A percentile compares a stretch with the other conserved stretches of the same genome.
phyloP scores from a whole-genome alignment of 2,329 filamentous ascomycete species.

The Fusarium verticillioides region DNA sequence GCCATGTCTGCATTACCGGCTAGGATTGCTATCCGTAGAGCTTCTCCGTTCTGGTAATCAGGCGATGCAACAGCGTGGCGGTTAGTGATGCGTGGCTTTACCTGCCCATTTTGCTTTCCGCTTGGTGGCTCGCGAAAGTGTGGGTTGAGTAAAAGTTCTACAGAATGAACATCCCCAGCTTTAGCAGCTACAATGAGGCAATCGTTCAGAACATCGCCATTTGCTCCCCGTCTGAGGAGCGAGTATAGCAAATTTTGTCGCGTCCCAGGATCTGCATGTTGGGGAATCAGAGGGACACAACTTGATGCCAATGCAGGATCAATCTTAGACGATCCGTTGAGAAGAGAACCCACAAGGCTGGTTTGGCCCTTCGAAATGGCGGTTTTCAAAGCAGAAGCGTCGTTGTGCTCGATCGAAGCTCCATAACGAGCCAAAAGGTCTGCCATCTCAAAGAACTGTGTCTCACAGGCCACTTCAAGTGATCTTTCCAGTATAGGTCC shows the following conservation, averaged over 20 bases:
- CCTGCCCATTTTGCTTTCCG: conserved; percentile 31
- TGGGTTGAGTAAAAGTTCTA: conserved; percentile 61
- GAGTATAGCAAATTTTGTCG: conserved; percentile 57
- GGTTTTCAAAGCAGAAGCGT: conserved; percentile 60
- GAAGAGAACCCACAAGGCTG: conserved; percentile 59
- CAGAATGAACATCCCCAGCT: conserved; percentile 59
- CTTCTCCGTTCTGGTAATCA: conserved; percentile 63
- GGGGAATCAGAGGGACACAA: conserved; percentile 61
- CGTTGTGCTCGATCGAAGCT: conserved; percentile 65
- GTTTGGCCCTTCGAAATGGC: conserved; percentile 59
- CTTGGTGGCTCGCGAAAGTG: conserved; percentile 53
- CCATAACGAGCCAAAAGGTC: conserved; percentile 63
- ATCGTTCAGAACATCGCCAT: conserved; percentile 59
- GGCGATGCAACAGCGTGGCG: conserved; percentile 64
- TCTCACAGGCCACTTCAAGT: conserved; percentile 60
- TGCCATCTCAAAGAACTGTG: conserved; percentile 65
- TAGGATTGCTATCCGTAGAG: conserved; percentile 61
- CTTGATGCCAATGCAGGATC: conserved; percentile 60
- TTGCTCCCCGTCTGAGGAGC: conserved; percentile 63
- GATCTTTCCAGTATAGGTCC: conserved; percentile 62
- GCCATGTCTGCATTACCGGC: conserved; percentile 58
- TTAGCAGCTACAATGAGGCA: conserved; percentile 62
- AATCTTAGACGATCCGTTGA: conserved; percentile 57
- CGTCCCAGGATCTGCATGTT: conserved; percentile 57
- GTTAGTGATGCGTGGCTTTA: conserved; percentile 48